These are phyloP conservation scores for Eucalyptus curtisii DNA, from an alignment of 345 rosid species.

Conservation along the genomic window DNA sequence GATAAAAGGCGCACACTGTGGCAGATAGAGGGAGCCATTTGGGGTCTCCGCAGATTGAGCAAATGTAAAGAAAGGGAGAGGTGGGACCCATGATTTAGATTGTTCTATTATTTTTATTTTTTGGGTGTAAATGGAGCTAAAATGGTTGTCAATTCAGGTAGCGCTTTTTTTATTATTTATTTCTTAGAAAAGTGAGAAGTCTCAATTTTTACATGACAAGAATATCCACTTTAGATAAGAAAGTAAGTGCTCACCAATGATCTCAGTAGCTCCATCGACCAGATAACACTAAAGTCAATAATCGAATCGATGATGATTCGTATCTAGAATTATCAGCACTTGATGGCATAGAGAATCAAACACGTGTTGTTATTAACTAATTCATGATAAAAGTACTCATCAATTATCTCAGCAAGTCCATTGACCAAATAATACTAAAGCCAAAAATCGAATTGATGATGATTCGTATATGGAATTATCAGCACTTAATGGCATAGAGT, in stretches of 20 bases:
- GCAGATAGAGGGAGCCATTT: neutral
- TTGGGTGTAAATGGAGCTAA: no score
- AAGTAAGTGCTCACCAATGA: neutral
- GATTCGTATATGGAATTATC: no score
- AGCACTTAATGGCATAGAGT: neutral
- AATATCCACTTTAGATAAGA: neutral
- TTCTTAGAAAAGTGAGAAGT: neutral
- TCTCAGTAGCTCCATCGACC: neutral
- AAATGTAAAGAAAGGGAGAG: neutral
- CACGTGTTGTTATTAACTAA: neutral
- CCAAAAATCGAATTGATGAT: neutral
- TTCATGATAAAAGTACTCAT: no score
- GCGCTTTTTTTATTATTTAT: neutral
- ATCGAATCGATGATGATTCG: neutral
- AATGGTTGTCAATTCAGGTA: neutral
- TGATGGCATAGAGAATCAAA: neutral
- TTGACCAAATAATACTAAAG: rapidly evolving
- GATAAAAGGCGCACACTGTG: neutral
- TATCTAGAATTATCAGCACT: neutral
- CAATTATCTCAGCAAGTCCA: neutral
- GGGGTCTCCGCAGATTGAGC: neutral
- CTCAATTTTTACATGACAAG: neutral
- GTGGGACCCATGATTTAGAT: neutral
- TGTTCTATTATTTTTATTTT: no score
- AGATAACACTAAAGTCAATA: neutral